Conservation (phyloP, 257 asterid genomes). For the Nicotiana otophora region DNA sequence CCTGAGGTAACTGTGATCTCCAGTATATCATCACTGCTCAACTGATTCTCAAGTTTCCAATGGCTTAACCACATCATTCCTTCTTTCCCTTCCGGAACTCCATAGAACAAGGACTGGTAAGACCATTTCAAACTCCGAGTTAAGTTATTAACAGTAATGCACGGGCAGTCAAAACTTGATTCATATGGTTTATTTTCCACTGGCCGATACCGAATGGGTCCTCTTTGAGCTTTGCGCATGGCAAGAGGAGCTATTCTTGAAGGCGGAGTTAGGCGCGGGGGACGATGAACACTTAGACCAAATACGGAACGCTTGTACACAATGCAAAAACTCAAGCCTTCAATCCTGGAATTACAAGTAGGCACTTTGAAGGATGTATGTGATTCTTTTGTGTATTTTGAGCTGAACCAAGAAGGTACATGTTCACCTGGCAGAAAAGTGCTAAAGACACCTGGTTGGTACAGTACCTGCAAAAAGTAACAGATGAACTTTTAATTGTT, state of each 20-base stretch:
- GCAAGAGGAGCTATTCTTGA: conserved; percentile 3
- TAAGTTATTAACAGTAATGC: background rate
- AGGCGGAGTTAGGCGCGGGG: background rate
- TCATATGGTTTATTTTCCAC: conserved; percentile 11
- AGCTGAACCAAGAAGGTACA: conserved; percentile 13
- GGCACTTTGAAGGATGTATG: background rate
- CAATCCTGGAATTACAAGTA: background rate
- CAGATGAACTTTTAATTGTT: background rate
- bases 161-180: conserved; percentile 4
- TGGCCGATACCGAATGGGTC: background rate
- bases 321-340: conserved; percentile 12
- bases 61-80: conserved; percentile 23
- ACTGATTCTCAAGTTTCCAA: conserved; percentile 13
- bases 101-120: conserved; percentile 13
- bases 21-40: conserved; percentile 7
- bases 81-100: conserved; percentile 7
- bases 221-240: background rate
- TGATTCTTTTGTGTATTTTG: conserved; percentile 3
- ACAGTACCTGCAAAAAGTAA: conserved; percentile 8
- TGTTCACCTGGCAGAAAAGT: conserved; percentile 18
- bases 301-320: conserved; percentile 4
- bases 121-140: conserved; percentile 8
- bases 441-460: conserved; percentile 15
- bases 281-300: background rate
- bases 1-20: conserved; percentile 2